Evolutionary conservation across 140 eudicot species (phyloP).

Genomic region (Bidens hawaiensis): DNA sequence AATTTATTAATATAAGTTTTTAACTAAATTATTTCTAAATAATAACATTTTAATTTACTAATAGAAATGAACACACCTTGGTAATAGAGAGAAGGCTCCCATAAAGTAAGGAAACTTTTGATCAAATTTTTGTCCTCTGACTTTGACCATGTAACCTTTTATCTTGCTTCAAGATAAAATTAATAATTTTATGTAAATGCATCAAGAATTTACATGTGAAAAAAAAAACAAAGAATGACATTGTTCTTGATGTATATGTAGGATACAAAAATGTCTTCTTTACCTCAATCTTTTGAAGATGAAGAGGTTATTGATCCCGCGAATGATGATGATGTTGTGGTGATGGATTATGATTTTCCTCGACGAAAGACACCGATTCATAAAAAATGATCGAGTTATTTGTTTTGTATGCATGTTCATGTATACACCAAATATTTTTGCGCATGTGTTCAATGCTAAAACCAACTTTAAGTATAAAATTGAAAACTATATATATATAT

Average conservation of each 20-base stretch:
- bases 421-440: background rate
- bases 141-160: background rate
- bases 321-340: slow-evolving; percentile 20
- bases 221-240: background rate
- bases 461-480: background rate
- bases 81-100: slow-evolving; percentile 12
- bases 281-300: background rate
- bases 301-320: background rate
- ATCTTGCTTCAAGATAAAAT: background rate
- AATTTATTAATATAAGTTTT: background rate
- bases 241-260: slow-evolving; percentile 3
- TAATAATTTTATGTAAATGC: background rate
- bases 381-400: slow-evolving; percentile 25
- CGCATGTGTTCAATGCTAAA: background rate
- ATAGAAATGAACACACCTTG: slow-evolving; percentile 12
- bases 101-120: slow-evolving; percentile 26
- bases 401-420: too few relatives aligned
- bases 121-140: background rate
- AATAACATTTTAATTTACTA: background rate
- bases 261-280: background rate
- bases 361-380: slow-evolving; percentile 46
- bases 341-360: slow-evolving; percentile 42
- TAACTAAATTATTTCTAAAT: background rate
- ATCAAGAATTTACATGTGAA: too few relatives aligned
- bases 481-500: background rate